phyloP scores from a whole-genome alignment of 306 rosid genomes.

The Trifolium fragiferum region DNA sequence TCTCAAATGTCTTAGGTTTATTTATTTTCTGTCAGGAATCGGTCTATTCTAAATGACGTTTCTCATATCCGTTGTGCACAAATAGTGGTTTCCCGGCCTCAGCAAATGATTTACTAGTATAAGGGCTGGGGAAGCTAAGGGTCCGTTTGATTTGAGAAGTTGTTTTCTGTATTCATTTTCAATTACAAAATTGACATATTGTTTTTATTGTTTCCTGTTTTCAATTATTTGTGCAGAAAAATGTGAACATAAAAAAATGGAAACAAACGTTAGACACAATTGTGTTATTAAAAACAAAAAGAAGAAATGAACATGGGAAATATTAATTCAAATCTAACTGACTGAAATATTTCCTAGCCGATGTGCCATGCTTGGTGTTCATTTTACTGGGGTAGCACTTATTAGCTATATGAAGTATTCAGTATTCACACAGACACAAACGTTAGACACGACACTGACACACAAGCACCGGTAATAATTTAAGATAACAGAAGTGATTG shows the following conservation, averaged over 20 bases:
- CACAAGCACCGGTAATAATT: no score
- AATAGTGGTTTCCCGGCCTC: constrained; percentile 36
- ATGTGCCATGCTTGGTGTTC: constrained; percentile 5
- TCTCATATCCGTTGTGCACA: constrained; percentile 33
- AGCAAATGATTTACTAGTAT: constrained; percentile 14
- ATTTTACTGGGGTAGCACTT: neutral
- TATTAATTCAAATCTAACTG: no score
- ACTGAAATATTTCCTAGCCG: no score
- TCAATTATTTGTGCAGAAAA: no score
- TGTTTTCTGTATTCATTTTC: neutral
- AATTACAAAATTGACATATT: neutral
- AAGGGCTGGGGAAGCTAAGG: neutral
- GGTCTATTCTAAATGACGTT: constrained; percentile 22
- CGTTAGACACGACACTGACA: no score
- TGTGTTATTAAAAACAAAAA: no score
- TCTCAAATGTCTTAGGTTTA: constrained; percentile 13
- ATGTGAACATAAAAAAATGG: no score
- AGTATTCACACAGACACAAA: no score
- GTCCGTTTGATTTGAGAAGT: neutral
- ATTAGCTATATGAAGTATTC: neutral
- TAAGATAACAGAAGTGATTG: no score
- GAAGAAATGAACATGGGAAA: no score
- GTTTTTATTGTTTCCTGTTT: neutral
- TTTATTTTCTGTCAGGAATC: constrained; percentile 25
- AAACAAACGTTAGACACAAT: no score